These are phyloP conservation scores for Diaporthe citri DNA, from an alignment of 2,329 filamentous ascomycete species.

Conservation along the genomic window DNA sequence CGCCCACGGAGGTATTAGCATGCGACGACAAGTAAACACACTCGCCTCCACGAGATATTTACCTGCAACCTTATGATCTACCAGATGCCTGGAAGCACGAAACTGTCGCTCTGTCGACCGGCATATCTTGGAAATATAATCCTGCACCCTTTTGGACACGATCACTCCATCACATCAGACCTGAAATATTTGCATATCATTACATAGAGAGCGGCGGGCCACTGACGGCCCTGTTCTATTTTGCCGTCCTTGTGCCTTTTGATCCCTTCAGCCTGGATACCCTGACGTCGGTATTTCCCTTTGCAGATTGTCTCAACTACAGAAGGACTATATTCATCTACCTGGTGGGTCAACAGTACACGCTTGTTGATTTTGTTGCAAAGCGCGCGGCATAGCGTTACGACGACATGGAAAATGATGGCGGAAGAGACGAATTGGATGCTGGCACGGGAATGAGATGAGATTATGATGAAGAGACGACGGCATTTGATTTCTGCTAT, in stretches of 20 bases:
- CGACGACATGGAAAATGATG: constrained; percentile 10
- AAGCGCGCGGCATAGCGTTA: not conserved
- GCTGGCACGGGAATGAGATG: not conserved
- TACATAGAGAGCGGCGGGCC: constrained; percentile 30
- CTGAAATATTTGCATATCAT: constrained; percentile 20
- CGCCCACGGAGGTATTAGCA: constrained; percentile 44
- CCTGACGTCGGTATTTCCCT: constrained; percentile 22
- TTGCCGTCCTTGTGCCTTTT: constrained; percentile 10
- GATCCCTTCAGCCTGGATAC: constrained; percentile 25
- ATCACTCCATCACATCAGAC: not conserved
- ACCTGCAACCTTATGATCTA: not conserved
- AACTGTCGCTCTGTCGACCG: not conserved
- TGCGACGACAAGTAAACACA: not conserved
- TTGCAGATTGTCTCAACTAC: constrained; percentile 12
- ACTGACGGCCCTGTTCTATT: not conserved
- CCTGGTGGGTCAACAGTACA: constrained; percentile 31
- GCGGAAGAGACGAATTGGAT: not conserved
- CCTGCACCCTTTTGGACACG: not conserved
- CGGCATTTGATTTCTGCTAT: not conserved
- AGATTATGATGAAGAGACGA: constrained; percentile 11
- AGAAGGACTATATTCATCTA: constrained; percentile 1
- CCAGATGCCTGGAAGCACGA: not conserved
- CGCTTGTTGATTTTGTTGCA: constrained; percentile 11
- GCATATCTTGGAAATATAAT: not conserved
- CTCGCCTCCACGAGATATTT: not conserved